These are phyloP conservation scores for Claviceps arundinis DNA, from an alignment of 2,329 filamentous ascomycete species.

Conservation along the genomic window DNA sequence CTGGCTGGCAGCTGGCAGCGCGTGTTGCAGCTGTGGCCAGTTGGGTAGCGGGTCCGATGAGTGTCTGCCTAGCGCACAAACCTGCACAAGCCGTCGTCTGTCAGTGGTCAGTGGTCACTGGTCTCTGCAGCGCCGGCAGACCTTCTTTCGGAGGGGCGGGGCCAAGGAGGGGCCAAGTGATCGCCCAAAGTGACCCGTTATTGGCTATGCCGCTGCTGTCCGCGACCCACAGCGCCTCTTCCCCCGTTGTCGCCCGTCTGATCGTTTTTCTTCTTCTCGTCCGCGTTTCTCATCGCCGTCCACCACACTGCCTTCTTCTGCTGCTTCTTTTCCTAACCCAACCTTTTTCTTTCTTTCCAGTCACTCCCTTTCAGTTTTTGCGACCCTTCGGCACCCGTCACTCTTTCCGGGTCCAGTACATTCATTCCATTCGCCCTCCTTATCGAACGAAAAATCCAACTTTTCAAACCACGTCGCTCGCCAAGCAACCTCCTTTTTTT, in stretches of 20 bases:
- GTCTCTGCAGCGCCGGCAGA: too few species aligned
- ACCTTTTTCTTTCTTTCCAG: conserved; percentile 27
- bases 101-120: too few species aligned
- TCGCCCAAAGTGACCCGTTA: too few species aligned
- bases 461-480: conserved; percentile 6
- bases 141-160: too few species aligned
- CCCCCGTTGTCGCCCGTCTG: conserved; percentile 20
- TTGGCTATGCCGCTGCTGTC: not conserved
- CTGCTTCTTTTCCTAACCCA: conserved; percentile 21
- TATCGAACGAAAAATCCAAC: conserved; percentile 8
- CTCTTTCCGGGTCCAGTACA: conserved; percentile 37
- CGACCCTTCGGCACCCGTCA: conserved; percentile 30
- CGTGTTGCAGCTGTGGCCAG: too few species aligned
- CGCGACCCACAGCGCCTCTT: conserved; percentile 8
- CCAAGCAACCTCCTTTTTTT: conserved; percentile 8
- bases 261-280: conserved; percentile 20
- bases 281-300: conserved; percentile 21
- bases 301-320: conserved; percentile 20
- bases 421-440: conserved; percentile 21
- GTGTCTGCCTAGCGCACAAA: too few species aligned
- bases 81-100: too few species aligned
- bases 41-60: too few species aligned
- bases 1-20: too few species aligned
- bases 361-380: conserved; percentile 24
- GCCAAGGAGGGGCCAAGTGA: too few species aligned